These are phyloP conservation scores for Daldinia loculata DNA, from an alignment of 495 filamentous ascomycete species.

Conservation along the genomic window DNA sequence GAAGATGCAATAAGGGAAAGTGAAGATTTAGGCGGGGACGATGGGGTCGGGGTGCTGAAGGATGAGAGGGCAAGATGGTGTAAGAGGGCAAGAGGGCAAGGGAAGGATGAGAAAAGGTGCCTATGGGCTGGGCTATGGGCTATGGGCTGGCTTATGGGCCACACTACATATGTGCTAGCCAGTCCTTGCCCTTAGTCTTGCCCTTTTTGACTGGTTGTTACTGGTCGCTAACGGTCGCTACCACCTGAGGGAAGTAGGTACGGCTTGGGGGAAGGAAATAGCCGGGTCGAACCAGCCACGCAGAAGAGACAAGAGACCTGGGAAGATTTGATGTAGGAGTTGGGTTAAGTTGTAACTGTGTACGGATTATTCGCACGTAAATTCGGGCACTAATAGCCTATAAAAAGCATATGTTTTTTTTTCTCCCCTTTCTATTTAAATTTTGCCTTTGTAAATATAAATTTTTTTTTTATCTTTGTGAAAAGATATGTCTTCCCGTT, in stretches of 20 bases:
- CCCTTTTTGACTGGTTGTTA: conserved; percentile 29
- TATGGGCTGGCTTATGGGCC: conserved; percentile 12
- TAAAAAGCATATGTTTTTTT: background rate
- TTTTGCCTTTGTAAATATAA: conserved; percentile 3
- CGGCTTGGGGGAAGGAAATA: conserved; percentile 39
- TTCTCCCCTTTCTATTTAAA: conserved; percentile 2
- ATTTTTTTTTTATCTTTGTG: background rate
- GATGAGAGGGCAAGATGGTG: conserved; percentile 26
- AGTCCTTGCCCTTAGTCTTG: conserved; percentile 19
- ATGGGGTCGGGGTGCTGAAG: conserved; percentile 36
- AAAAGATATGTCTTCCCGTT: conserved; percentile 7
- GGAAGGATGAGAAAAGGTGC: background rate
- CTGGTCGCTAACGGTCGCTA: conserved; percentile 8
- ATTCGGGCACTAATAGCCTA: conserved; percentile 2
- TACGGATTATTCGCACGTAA: background rate
- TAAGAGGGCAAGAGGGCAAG: conserved; percentile 1
- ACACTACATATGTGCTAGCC: conserved; percentile 24
- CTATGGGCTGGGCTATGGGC: background rate
- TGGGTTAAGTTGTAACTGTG: conserved; percentile 18
- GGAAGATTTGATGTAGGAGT: background rate
- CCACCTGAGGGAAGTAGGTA: conserved; percentile 2
- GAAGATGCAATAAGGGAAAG: conserved; percentile 38
- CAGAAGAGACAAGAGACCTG: background rate
- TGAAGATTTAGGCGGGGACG: conserved; percentile 38
- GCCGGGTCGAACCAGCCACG: conserved; percentile 36